phyloP scores from a whole-genome alignment of 331 rosid species.

The Quercus phellos region DNA sequence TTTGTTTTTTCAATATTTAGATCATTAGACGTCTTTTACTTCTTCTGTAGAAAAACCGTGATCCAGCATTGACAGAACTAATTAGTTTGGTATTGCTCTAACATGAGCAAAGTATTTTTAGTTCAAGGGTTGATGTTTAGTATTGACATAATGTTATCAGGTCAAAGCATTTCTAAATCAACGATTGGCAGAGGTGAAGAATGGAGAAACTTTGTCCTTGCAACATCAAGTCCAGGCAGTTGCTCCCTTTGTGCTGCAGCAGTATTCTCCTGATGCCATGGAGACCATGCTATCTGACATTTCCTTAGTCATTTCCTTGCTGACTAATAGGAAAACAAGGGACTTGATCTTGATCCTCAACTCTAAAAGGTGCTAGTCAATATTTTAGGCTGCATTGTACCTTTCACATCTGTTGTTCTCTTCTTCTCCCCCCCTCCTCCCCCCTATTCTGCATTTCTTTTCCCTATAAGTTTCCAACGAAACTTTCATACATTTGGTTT shows the following conservation, averaged over 20 bases:
- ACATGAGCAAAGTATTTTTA: neutral
- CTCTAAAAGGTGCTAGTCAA: conserved; percentile 58
- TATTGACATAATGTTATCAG: conserved; percentile 40
- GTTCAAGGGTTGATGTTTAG: conserved; percentile 4
- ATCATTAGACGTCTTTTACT: neutral
- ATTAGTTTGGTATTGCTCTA: conserved; percentile 17
- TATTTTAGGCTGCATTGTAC: neutral
- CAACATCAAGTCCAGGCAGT: conserved; percentile 94
- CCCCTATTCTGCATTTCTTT: neutral
- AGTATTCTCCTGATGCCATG: conserved; percentile 66
- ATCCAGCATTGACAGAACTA: neutral
- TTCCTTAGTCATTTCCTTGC: conserved; percentile 69
- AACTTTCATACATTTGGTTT: neutral
- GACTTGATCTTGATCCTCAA: conserved; percentile 91
- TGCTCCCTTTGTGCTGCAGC: conserved; percentile 83
- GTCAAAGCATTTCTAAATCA: conserved; percentile 75
- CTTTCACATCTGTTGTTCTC: neutral
- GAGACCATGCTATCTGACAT: conserved; percentile 63
- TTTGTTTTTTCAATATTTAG: neutral
- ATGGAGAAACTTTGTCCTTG: conserved; percentile 70
- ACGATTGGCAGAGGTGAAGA: conserved; percentile 68
- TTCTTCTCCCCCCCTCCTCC: neutral
- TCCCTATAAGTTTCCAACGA: neutral
- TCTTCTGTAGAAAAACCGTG: conserved; percentile 8
- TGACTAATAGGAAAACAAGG: conserved; percentile 78